Conservation (phyloP, 345 rosid genomes). For the Hibiscus syriacus region DNA sequence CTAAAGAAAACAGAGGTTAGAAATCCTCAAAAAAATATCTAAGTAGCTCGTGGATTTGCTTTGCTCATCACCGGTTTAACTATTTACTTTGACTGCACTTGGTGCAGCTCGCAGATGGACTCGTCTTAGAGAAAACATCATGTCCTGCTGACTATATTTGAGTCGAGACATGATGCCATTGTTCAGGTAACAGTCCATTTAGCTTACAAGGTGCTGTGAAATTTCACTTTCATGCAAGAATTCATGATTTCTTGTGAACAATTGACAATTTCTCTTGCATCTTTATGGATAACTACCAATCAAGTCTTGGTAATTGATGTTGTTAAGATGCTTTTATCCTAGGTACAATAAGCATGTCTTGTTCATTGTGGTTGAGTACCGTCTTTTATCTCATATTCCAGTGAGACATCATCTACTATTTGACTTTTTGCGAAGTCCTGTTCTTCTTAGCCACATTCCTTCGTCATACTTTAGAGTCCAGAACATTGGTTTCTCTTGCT, state of each 20-base stretch:
- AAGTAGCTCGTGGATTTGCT: background rate
- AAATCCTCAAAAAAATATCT: background rate
- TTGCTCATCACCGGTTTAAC: background rate
- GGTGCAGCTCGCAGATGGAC: constrained; percentile 60
- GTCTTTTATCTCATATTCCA: background rate
- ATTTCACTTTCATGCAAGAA: background rate
- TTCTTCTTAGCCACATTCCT: background rate
- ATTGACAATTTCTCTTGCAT: background rate
- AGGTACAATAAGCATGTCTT: background rate
- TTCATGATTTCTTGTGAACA: background rate
- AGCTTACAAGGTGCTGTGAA: background rate
- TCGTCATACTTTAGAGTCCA: background rate
- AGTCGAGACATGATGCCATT: constrained; percentile 68
- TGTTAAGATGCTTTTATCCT: background rate
- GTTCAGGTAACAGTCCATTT: constrained; percentile 42
- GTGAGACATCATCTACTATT: background rate
- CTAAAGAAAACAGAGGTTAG: constrained; percentile 45
- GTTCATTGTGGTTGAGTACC: background rate
- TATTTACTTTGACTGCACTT: background rate
- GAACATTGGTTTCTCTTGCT: background rate
- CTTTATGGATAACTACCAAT: background rate
- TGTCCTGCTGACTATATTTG: constrained; percentile 59
- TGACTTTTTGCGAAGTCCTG: background rate
- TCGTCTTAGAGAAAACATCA: constrained; percentile 59
- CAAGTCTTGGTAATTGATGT: background rate